phyloP scores from a whole-genome alignment of 441 rosid genomes.

The Erodium texanum region DNA sequence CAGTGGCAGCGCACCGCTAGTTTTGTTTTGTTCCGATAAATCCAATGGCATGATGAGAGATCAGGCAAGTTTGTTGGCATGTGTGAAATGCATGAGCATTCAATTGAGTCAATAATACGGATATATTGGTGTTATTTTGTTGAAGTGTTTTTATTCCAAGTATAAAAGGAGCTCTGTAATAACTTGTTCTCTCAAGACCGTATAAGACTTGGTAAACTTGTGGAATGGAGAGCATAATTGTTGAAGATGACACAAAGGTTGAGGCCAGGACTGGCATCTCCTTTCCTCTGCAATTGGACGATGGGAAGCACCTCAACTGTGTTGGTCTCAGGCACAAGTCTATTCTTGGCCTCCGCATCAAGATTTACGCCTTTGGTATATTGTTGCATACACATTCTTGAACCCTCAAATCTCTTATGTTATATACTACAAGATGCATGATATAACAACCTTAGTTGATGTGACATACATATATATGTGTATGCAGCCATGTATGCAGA shows the following conservation, averaged over 20 bases:
- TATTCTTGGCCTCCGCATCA: conserved; percentile 37
- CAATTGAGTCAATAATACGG: not conserved
- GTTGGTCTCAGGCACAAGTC: conserved; percentile 40
- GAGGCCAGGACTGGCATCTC: conserved; percentile 41
- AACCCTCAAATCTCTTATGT: too few species aligned
- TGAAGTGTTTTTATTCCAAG: too few species aligned
- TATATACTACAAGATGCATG: too few species aligned
- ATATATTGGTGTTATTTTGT: too few species aligned
- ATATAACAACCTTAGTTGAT: not conserved
- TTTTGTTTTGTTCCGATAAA: too few species aligned
- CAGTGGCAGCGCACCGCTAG: too few species aligned
- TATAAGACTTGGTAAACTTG: too few species aligned
- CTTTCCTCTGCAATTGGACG: conserved; percentile 38
- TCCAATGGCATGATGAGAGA: too few species aligned
- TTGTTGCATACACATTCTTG: too few species aligned
- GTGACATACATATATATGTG: too few species aligned
- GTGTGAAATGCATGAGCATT: not conserved
- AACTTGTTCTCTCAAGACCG: too few species aligned
- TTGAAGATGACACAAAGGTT: conserved; percentile 4
- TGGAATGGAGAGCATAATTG: not conserved
- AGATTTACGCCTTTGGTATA: conserved; percentile 39
- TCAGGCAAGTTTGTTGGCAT: not conserved
- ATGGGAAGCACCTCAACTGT: conserved; percentile 34
- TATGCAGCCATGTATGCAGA: conserved; percentile 35
- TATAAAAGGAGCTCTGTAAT: too few species aligned